These are phyloP conservation scores for Massarina eburnea DNA, from an alignment of 2,329 filamentous ascomycete genomes.

Conservation along the genomic window DNA sequence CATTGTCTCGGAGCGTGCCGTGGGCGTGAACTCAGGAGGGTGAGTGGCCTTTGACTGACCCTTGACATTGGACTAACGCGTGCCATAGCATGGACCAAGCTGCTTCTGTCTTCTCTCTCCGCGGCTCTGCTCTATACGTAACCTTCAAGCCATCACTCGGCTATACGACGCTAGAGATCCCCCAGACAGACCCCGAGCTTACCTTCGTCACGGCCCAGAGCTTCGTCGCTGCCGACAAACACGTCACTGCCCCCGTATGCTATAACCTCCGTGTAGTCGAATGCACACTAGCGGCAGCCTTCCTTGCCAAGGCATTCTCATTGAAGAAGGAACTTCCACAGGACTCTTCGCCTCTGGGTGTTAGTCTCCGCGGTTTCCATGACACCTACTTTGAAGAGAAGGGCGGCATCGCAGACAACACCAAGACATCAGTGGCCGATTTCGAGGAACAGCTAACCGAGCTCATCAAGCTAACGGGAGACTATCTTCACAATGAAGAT, in stretches of 20 bases:
- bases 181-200: conserved; percentile 76
- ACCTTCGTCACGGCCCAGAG: conserved; percentile 94
- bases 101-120: conserved; percentile 88
- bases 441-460: conserved; percentile 68
- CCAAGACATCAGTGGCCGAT: conserved; percentile 46
- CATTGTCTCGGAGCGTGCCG: conserved; percentile 89
- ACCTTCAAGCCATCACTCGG: conserved; percentile 80
- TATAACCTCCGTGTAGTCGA: conserved; percentile 98
- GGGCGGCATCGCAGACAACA: conserved; percentile 51
- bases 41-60: conserved; percentile 45
- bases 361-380: conserved; percentile 85
- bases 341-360: conserved; percentile 80
- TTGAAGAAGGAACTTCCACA: conserved; percentile 64
- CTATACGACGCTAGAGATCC: conserved; percentile 78
- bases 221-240: conserved; percentile 92
- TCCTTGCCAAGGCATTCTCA: conserved; percentile 61
- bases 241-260: conserved; percentile 87
- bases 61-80: conserved; percentile 20
- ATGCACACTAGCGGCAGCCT: conserved; percentile 80
- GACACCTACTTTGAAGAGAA: conserved; percentile 70
- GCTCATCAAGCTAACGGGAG: conserved; percentile 68
- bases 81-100: conserved; percentile 85
- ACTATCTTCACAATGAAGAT: conserved; percentile 73
- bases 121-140: conserved; percentile 84
- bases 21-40: conserved; percentile 96